Evolutionary conservation across 768 basidiomycete species (phyloP), one percentile per base, ranked within the genome.

Genomic region (Mycena vulgaris): DNA sequence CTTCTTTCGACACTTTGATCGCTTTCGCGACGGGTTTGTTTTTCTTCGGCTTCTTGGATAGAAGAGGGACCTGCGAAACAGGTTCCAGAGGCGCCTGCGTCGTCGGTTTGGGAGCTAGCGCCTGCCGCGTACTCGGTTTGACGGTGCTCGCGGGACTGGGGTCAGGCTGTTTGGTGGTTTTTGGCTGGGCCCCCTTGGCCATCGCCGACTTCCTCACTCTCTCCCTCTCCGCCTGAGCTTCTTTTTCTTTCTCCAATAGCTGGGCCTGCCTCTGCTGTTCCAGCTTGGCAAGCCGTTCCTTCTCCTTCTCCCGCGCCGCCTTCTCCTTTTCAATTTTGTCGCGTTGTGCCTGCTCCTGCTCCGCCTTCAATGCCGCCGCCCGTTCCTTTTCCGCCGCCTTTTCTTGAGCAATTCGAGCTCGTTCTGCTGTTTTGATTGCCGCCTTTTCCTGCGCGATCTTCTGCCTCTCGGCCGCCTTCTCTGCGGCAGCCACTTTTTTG

Each of bases 11-110:
- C 42, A 89, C 84, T 69, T 83, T 89, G 73, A 89, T 85, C 14
- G 87, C 85, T 74, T 90, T 92, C 58, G 88, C 68, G 49, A 85
- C 73, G 0, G 92, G 92, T 75, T 91, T 94, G 74, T 84, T 93
- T 80, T 95, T 95, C 85, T 94, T 95, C 7, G 94, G 92, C 80
- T 93, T 91, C 79, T 91, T 94, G 27, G 94, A 94, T 45, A 94
- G 83, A 37, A 95, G 87, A 21, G 94, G 93, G 14, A 89, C 90
- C 75, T 94, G 94, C 4, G 84, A 75, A 6, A 80, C 76, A n/a
- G 83, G 80, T 51, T 87, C 85, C 9, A 68, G 51, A 27, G 55
- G 66, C 11, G 66, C 53, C 28, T 68, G 56, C 25, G 67, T 60
- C 82, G 61, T 74, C 68, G 83, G 80, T 51, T 87, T 85, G 9